Base-by-base conservation (phyloP, 345 rosid genomes). In the Capsella bursapastoris region DNA sequence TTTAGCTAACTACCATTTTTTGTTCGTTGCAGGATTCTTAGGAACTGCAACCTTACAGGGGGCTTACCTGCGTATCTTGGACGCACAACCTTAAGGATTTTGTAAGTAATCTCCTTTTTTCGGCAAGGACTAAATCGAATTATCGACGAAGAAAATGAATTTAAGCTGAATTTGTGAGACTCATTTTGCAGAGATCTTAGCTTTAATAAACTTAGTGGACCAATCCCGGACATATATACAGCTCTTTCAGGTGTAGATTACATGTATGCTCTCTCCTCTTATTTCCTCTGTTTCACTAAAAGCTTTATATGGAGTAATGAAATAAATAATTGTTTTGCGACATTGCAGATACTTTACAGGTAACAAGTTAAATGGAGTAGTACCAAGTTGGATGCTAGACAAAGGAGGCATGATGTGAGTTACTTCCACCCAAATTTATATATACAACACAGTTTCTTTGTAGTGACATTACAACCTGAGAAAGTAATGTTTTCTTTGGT, bases 61-160 rank as follows among this genome's bases (percentile, higher is more conserved):
- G 11, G 1, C 7, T 52, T 87, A 38, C 95, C 91, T 29, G 64
- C 7, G 0, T 85, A 79, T 84, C 72, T 89, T 28, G 84, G 71
- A 34, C 0, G 74, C 41, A 57, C 32, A 8, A 0, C 6, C 0
- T 64, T 87, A 52, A 79, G 53, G 47, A 7, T 13, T 47, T 66
- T 89, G 95, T 89, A 25, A 84, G 93, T 81, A 56, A 58, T 35
- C 56, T 57, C n/a, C n/a, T n/a, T n/a, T n/a, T n/a, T n/a, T n/a
- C n/a, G n/a, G n/a, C n/a, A n/a, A n/a, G n/a, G n/a, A n/a, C n/a
- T n/a, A n/a, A 43, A 48, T 14, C 9, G 11, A 1, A 10, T 37
- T 44, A 9, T 34, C 9, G 15, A 5, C 22, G 22, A 18, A 45
- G 25, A 43, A 45, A 2, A 45, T 1, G 8, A 48, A 57, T 41